Evolutionary conservation across 2,329 filamentous ascomycete species (phyloP).

Genomic region (Colletotrichum lentis): DNA sequence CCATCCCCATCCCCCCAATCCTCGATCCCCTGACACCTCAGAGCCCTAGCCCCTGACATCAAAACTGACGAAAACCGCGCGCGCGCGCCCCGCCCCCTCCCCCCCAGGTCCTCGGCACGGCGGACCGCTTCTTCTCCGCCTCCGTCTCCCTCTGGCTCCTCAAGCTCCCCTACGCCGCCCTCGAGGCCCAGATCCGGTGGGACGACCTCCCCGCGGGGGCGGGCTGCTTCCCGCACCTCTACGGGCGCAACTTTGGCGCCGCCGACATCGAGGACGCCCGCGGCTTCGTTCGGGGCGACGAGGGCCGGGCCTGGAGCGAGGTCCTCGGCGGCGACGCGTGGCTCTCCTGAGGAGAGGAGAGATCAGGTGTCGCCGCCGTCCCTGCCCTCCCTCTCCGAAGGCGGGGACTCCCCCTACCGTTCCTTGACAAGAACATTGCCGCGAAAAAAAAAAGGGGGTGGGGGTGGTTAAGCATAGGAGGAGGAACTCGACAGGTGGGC

Average conservation of each 20-base stretch:
- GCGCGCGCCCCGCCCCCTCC: no score
- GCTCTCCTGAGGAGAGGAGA: conserved; percentile 42
- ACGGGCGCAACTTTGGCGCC: conserved; percentile 62
- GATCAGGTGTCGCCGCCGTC: no score
- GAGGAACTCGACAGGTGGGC: no score
- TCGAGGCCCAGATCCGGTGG: conserved; percentile 60
- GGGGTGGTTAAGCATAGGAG: no score
- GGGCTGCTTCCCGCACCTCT: conserved; percentile 65
- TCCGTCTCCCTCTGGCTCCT: conserved; percentile 56
- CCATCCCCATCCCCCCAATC: neutral
- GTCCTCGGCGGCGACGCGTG: conserved; percentile 52
- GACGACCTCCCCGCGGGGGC: conserved; percentile 59
- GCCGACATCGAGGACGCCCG: conserved; percentile 58
- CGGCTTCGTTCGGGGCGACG: conserved; percentile 57
- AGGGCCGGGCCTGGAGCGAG: conserved; percentile 57
- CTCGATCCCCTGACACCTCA: neutral
- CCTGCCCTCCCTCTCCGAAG: no score
- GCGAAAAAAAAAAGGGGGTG: no score
- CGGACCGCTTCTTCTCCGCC: conserved; percentile 55
- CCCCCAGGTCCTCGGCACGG: conserved; percentile 55
- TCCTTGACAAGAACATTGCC: no score
- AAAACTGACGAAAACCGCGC: neutral
- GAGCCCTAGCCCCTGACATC: neutral
- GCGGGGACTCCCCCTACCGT: no score
- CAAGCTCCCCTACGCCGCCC: conserved; percentile 60